Conservation (phyloP, 371 early-diverging fungal genomes). For the Mortierella sp. region DNA sequence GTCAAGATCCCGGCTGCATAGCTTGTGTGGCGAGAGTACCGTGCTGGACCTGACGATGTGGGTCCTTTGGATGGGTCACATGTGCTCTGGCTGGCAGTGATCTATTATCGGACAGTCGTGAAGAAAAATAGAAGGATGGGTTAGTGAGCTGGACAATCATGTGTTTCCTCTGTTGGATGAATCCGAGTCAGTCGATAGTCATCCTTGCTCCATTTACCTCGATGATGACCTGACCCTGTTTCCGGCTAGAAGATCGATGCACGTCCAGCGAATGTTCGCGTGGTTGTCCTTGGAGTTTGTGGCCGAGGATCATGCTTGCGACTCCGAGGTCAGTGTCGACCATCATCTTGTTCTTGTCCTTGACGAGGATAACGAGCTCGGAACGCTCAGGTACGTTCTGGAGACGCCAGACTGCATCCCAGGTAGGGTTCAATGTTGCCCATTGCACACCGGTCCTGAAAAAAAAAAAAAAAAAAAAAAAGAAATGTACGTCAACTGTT, state of each 20-base stretch:
- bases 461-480: conserved; percentile 3
- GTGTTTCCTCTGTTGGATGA: background rate
- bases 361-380: conserved; percentile 2
- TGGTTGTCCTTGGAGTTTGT: background rate
- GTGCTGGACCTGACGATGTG: background rate
- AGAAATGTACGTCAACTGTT: conserved; percentile 3
- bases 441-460: conserved; percentile 14
- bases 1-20: conserved; percentile 13
- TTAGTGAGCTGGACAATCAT: background rate
- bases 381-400: conserved; percentile 8
- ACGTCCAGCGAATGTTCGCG: conserved; percentile 7
- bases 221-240: conserved; percentile 9
- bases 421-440: conserved; percentile 9
- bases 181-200: background rate
- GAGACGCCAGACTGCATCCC: conserved; percentile 7
- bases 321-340: conserved; percentile 5
- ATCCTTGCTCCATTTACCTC: background rate
- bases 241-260: conserved; percentile 1
- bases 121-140: background rate
- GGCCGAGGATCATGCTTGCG: conserved; percentile 1
- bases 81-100: background rate
- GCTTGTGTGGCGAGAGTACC: conserved; percentile 15
- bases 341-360: conserved; percentile 22
- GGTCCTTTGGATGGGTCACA: no score
- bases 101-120: background rate